phyloP scores from a whole-genome alignment of 805 yeast genomes.

The Groenewaldozyma tartarivorans region DNA sequence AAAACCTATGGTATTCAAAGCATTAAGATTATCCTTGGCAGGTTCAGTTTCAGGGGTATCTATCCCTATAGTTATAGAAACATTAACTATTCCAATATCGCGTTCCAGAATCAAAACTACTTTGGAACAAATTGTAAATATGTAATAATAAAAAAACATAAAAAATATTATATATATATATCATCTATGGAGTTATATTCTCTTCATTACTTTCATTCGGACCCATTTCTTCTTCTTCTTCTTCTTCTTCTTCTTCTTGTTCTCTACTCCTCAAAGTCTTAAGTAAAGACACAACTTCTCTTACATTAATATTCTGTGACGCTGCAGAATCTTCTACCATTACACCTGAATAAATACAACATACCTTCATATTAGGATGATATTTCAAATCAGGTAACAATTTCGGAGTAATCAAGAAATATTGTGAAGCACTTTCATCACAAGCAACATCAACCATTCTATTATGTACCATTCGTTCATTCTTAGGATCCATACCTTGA shows the following conservation, averaged over 20 bases:
- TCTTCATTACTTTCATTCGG: too few species aligned
- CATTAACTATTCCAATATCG: constrained; percentile 36
- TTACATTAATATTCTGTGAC: neutral
- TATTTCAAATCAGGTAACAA: constrained; percentile 68
- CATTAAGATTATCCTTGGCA: constrained; percentile 58
- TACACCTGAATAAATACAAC: constrained; percentile 64
- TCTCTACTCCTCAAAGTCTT: too few species aligned
- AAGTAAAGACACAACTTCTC: neutral
- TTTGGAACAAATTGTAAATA: constrained; percentile 1
- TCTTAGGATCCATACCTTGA: constrained; percentile 96
- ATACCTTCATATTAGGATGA: constrained; percentile 71
- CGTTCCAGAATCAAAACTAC: too few species aligned
- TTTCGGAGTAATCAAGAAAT: constrained; percentile 89
- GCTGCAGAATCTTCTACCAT: constrained; percentile 6
- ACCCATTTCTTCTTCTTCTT: neutral
- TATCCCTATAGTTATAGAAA: constrained; percentile 44
- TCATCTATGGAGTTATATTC: neutral
- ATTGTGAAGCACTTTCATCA: constrained; percentile 55
- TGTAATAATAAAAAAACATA: constrained; percentile 1
- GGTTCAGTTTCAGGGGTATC: constrained; percentile 65
- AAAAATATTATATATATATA: neutral
- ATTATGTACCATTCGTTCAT: constrained; percentile 78
- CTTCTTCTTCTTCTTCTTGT: too few species aligned
- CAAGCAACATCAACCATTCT: constrained; percentile 83
- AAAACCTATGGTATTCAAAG: constrained; percentile 36